Evolutionary conservation across 805 yeast species (phyloP).

Genomic region (Kazachstania kunashirensis): DNA sequence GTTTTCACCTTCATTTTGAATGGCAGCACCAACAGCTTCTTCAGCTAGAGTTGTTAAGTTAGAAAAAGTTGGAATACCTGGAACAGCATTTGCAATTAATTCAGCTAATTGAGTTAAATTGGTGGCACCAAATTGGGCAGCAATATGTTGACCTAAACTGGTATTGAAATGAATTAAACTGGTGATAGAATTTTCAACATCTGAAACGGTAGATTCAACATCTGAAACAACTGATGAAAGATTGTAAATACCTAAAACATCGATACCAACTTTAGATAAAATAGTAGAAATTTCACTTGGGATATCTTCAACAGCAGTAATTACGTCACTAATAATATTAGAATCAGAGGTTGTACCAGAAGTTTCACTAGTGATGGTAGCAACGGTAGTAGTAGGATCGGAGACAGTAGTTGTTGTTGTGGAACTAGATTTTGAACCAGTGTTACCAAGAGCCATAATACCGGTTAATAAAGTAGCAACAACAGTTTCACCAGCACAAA

Average conservation of each 20-base stretch:
- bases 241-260: slow-evolving; percentile 2
- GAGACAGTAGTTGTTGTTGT: neutral
- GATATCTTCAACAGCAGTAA: neutral
- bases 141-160: slow-evolving; percentile 1
- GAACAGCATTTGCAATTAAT: slow-evolving; percentile 1
- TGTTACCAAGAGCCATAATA: slow-evolving; percentile 4
- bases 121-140: slow-evolving; percentile 1
- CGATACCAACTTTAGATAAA: slow-evolving; percentile 1
- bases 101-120: slow-evolving; percentile 2
- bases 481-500: slow-evolving; percentile 3
- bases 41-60: neutral
- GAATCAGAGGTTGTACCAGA: neutral
- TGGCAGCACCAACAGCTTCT: slow-evolving; percentile 1
- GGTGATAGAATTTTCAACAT: neutral
- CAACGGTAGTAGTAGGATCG: neutral
- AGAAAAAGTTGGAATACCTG: slow-evolving; percentile 3
- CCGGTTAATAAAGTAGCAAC: slow-evolving; percentile 3
- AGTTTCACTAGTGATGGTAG: neutral
- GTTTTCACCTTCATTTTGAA: neutral
- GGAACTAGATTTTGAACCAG: slow-evolving; percentile 1
- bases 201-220: neutral
- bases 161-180: neutral
- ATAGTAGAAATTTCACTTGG: neutral
- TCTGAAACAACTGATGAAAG: neutral
- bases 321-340: neutral